Evolutionary conservation across 2,329 filamentous ascomycete genomes (phyloP).

Genomic region (Aureobasidium sp.): DNA sequence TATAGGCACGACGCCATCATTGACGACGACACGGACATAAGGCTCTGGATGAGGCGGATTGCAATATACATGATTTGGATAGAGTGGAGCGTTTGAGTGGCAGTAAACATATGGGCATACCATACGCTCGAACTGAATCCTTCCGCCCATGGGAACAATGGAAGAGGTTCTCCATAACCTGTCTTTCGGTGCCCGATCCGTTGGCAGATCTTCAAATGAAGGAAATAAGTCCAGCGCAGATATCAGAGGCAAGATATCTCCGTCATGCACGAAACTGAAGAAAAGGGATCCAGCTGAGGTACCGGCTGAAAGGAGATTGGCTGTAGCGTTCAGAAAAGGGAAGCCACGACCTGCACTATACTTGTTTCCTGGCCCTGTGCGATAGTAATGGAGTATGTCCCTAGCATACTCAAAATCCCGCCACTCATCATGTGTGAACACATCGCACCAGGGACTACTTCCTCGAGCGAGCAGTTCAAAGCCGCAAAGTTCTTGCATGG

Average conservation of each 20-base stretch:
- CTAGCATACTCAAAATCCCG: conserved; percentile 52
- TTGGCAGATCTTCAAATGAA: conserved; percentile 38
- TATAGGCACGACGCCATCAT: conserved; percentile 49
- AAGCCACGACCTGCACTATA: conserved; percentile 50
- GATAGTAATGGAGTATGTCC: conserved; percentile 53
- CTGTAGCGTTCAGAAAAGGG: conserved; percentile 53
- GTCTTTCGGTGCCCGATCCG: conserved; percentile 36
- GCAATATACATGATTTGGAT: conserved; percentile 28
- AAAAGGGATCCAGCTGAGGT: conserved; percentile 43
- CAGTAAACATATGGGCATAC: conserved; percentile 31
- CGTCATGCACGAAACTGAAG: conserved; percentile 55
- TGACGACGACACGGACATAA: conserved; percentile 50
- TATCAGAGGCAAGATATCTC: conserved; percentile 51
- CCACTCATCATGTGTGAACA: conserved; percentile 51
- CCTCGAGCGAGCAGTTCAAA: conserved; percentile 52
- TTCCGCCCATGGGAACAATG: conserved; percentile 51
- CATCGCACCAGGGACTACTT: conserved; percentile 49
- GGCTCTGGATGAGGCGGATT: conserved; percentile 21
- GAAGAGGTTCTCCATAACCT: conserved; percentile 51
- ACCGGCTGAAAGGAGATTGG: conserved; percentile 39
- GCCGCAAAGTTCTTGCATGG: conserved; percentile 57
- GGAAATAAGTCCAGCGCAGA: conserved; percentile 42
- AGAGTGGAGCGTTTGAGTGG: conserved; percentile 23
- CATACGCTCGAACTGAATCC: conserved; percentile 49
- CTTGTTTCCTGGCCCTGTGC: conserved; percentile 50